Evolutionary conservation across 768 basidiomycete genomes (phyloP).

Genomic region (Rhodotorula kratochvilovae): DNA sequence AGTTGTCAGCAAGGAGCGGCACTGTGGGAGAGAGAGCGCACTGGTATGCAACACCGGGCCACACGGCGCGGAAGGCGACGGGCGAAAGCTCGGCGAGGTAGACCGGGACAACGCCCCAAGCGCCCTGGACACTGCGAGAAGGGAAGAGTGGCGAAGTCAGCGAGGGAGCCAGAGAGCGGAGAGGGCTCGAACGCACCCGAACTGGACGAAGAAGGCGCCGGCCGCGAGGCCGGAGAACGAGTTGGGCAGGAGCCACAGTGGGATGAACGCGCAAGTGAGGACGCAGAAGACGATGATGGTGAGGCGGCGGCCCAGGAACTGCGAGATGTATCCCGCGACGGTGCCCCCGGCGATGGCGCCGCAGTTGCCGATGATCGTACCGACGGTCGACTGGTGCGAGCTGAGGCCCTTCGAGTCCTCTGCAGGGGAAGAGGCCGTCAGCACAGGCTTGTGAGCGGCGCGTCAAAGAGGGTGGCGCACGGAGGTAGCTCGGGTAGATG

Average conservation of each 20-base stretch:
- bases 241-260: conserved; percentile 73
- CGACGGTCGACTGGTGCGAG: conserved; percentile 32
- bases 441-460: neutral
- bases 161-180: neutral
- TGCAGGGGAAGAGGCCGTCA: neutral
- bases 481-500: conserved; percentile 31
- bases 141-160: neutral
- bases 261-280: conserved; percentile 54
- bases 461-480: neutral
- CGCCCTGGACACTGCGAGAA: neutral
- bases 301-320: conserved; percentile 75
- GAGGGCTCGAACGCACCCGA: conserved; percentile 21
- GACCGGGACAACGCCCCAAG: conserved; percentile 56
- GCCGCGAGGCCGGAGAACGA: conserved; percentile 67
- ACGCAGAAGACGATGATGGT: conserved; percentile 66
- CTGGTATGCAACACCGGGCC: conserved; percentile 57
- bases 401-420: conserved; percentile 32
- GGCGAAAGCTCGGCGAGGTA: conserved; percentile 79
- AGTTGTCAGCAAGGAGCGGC: neutral
- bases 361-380: conserved; percentile 42
- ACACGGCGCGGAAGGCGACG: conserved; percentile 80
- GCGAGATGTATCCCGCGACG: conserved; percentile 51
- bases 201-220: conserved; percentile 82
- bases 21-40: too few species aligned
- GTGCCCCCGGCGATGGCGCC: conserved; percentile 43